Percentiles rank a stretch among this genome's conserved stretches.
Conservation (phyloP, 768 basidiomycete genomes). For the Mycena galopus region DNA sequence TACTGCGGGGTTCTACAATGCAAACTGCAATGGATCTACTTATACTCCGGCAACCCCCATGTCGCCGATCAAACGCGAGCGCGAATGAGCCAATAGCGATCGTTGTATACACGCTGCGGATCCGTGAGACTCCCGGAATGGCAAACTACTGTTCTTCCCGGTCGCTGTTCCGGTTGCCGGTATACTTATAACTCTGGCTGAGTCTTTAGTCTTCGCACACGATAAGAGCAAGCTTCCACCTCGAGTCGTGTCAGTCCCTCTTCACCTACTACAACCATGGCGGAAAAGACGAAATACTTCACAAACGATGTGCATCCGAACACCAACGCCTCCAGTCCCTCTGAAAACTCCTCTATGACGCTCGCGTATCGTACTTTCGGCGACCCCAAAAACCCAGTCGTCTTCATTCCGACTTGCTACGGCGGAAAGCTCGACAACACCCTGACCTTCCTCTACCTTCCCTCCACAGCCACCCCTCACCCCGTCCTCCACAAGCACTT, state of each 20-base stretch:
- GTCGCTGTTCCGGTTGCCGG: background rate
- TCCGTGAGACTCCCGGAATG: background rate
- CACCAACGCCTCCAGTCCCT: slow-evolving; percentile 16
- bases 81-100: too few species aligned
- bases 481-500: slow-evolving; percentile 26
- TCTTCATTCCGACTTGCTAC: slow-evolving; percentile 31
- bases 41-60: too few species aligned
- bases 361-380: slow-evolving; percentile 36
- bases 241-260: background rate
- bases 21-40: too few species aligned
- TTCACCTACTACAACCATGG: slow-evolving; percentile 9
- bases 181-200: background rate
- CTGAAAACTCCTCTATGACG: slow-evolving; percentile 22
- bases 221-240: background rate
- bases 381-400: slow-evolving; percentile 27
- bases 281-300: slow-evolving; percentile 29
- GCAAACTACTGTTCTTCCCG: background rate
- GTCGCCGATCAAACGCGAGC: too few species aligned
- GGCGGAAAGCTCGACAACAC: slow-evolving; percentile 25
- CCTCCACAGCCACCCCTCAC: slow-evolving; percentile 3
- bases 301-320: slow-evolving; percentile 24
- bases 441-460: slow-evolving; percentile 31
- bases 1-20: too few species aligned
- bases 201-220: background rate
- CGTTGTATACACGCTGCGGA: too few species aligned